A percentile compares a stretch with the other conserved stretches of the same genome.
Evolutionary conservation across 1,284 basidiomycete genomes (phyloP).

Genomic region (Erythrobasidium hasegawianum): DNA sequence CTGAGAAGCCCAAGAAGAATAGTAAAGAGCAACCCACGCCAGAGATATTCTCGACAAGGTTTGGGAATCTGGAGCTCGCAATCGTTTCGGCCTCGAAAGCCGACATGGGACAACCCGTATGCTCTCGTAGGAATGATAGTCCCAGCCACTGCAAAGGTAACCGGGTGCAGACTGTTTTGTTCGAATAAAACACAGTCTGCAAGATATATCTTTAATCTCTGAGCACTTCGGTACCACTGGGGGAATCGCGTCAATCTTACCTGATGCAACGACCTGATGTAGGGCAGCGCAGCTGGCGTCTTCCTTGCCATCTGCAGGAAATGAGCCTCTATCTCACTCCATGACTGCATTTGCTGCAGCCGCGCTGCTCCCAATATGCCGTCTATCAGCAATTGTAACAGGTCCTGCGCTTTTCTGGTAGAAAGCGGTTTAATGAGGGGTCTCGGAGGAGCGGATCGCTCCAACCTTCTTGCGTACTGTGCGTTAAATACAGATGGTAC

Average conservation of each 20-base stretch:
- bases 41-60: too few relatives aligned
- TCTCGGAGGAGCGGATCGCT: conserved; percentile 22
- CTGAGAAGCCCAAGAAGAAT: too few relatives aligned
- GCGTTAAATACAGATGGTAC: conserved; percentile 11
- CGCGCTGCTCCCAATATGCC: conserved; percentile 9
- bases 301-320: conserved; percentile 10
- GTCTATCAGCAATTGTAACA: background rate
- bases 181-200: conserved; percentile 23
- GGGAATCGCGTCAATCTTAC: too few relatives aligned
- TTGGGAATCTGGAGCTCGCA: too few relatives aligned
- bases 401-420: background rate
- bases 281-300: background rate
- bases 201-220: background rate
- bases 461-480: conserved; percentile 9
- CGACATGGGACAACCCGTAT: conserved; percentile 6
- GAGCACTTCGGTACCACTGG: too few relatives aligned
- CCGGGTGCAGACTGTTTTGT: conserved; percentile 9
- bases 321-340: conserved; percentile 16
- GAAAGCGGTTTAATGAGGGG: background rate
- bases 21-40: too few relatives aligned
- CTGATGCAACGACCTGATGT: conserved; percentile 33
- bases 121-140: conserved; percentile 7
- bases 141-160: conserved; percentile 8
- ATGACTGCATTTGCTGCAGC: background rate
- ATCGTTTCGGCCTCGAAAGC: conserved; percentile 1